A percentile compares a stretch with the other conserved stretches of the same genome.
Conservation (phyloP, 768 basidiomycete genomes). For the Mycena polygramma region DNA sequence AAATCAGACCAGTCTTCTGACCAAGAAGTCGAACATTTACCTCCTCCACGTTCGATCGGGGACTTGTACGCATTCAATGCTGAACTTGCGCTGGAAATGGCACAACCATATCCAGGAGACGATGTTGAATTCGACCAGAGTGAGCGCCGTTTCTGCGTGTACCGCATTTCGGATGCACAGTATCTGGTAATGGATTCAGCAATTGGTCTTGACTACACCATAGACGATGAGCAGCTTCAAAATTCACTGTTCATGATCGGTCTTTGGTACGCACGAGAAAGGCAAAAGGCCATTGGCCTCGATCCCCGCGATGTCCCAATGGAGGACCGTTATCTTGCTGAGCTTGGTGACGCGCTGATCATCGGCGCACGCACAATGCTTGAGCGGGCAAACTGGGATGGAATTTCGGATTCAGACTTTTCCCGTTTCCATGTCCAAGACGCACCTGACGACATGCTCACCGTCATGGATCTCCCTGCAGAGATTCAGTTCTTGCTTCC, state of each 20-base stretch:
- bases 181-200: neutral
- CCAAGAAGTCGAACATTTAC: neutral
- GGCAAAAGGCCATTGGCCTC: slow-evolving; percentile 1
- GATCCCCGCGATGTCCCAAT: neutral
- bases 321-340: slow-evolving; percentile 7
- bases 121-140: neutral
- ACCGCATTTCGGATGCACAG: neutral
- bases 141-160: slow-evolving; percentile 1
- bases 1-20: neutral
- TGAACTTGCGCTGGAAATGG: neutral
- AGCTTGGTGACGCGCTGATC: slow-evolving; percentile 1
- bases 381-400: neutral
- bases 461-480: neutral
- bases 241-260: neutral
- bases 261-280: neutral
- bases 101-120: slow-evolving; percentile 1
- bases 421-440: slow-evolving; percentile 6
- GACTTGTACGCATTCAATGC: slow-evolving; percentile 8
- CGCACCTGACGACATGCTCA: neutral
- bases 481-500: neutral
- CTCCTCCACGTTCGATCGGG: neutral
- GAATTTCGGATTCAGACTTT: neutral
- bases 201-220: neutral
- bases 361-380: neutral
- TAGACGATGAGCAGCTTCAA: neutral